Base-by-base conservation (phyloP, 345 rosid species). In the Rhodamnia rubescens region DNA sequence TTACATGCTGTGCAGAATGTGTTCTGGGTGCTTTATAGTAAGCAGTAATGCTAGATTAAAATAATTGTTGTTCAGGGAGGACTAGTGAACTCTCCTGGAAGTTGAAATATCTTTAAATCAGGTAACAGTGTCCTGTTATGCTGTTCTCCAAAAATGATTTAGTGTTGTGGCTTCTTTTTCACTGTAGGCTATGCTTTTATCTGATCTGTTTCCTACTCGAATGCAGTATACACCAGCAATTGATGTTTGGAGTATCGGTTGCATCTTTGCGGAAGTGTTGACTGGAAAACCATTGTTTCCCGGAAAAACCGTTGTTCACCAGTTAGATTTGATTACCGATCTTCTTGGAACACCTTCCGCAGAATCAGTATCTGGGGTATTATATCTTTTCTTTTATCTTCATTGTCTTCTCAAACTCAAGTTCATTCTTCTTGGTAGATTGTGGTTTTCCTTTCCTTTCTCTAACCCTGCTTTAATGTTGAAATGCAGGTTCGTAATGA, bases 161-260 rank as follows among this genome's bases (percentile, higher is more conserved):
- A 69, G 53, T 50, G 42, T 49, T n/a, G 14, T 20, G 49, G 51
- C 12, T 55, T 64, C 42, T 36, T 20, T 14, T 57, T 85, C 27
- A 64, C 27, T 20, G 24, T 14, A 4, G 82, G 24, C 51, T 16
- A 22, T 44, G 5, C 24, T 82, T 54, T 52, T 78, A 18, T 59
- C 81, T 59, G 27, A 57, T 56, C 1, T 82, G 40, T 83, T 87
- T 64, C 51, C 49, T 9, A 61, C 64, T 74, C 82, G 3, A 85
- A 87, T 90, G 93, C 96, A 97, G 99, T 97, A 97, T 89, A 97
- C 99, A 14, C 99, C 98, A n/a, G 99, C 99, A n/a, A 97, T 97
- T 86, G 99, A 98, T 90, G 89, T 94, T 85, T 98, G 99, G 99
- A 93, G 99, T 87, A 92, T 94, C 47, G 99, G 99, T 78, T 98